These are phyloP conservation scores for Daucus carota DNA, from an alignment of 129 eudicot species.

Conservation along the genomic window DH1_v3.0 NC_030382.2:30291001-30291500, in stretches of 20 bases:
- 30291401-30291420: neutral
- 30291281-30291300: neutral
- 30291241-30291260: conserved; percentile 16
- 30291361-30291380: neutral
- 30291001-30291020: neutral
- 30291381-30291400: neutral
- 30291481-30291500: neutral
- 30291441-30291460: neutral
- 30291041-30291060: neutral
- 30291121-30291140: neutral
- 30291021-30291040: neutral
- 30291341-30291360: neutral
- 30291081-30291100: neutral
- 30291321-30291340: neutral
- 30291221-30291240: conserved; percentile 24
- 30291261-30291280: neutral
- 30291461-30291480: neutral
- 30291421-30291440: neutral
- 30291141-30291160: neutral
- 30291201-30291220: conserved; percentile 10
- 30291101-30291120: neutral
- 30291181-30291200: conserved; percentile 7
- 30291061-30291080: no score
- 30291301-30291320: neutral
- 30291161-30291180: neutral